Evolutionary conservation across 73 alveolate species (phyloP).

Genomic region (Effrenium voratum): DNA sequence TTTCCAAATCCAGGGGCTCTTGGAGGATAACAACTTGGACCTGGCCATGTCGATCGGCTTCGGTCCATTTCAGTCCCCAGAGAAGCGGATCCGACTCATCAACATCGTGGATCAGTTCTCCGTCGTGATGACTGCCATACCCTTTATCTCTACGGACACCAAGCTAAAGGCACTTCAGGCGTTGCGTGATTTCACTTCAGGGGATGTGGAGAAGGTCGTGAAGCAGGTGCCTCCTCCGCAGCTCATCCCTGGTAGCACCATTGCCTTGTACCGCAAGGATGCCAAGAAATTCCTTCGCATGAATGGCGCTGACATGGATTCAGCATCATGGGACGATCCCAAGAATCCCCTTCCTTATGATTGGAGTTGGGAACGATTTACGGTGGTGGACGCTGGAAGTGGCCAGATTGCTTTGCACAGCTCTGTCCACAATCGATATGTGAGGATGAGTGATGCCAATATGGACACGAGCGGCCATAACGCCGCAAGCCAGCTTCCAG

Average conservation of each 20-base stretch:
- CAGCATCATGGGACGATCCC: too few species aligned
- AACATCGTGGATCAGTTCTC: constrained; percentile 59
- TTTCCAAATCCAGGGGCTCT: constrained; percentile 12
- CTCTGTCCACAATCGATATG: constrained; percentile 1
- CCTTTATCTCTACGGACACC: constrained; percentile 52
- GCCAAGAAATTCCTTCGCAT: too few species aligned
- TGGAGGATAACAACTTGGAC: constrained; percentile 51
- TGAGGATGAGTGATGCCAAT: neutral
- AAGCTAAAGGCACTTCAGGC: constrained; percentile 38
- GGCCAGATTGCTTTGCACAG: constrained; percentile 5
- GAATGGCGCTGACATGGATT: too few species aligned
- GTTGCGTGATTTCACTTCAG: neutral
- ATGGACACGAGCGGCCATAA: neutral
- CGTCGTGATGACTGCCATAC: constrained; percentile 37
- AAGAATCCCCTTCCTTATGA: neutral
- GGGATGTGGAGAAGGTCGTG: constrained; percentile 19
- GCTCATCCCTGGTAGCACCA: too few species aligned
- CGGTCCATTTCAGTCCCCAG: constrained; percentile 36
- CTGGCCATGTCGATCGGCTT: constrained; percentile 31
- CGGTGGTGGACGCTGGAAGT: neutral
- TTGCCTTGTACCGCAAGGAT: too few species aligned
- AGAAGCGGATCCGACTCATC: constrained; percentile 43
- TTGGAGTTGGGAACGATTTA: neutral
- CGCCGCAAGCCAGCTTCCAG: neutral
- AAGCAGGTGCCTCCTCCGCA: neutral